A percentile compares a stretch with the other conserved stretches of the same genome.
Conservation (phyloP, 306 rosid genomes). For the Parietaria judaica region DNA sequence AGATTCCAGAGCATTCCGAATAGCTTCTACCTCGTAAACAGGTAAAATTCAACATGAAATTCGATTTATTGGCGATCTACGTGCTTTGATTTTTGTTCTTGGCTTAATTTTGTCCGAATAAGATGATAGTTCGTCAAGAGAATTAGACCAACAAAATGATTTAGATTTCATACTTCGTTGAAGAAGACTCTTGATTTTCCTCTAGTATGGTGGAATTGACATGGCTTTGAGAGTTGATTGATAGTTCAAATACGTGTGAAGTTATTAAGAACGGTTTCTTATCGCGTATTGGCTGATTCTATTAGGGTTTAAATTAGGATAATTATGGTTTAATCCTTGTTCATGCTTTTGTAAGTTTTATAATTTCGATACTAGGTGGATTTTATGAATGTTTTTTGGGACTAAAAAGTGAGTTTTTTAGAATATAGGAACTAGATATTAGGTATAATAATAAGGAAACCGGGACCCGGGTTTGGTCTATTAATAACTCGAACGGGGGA, state of each 20-base stretch:
- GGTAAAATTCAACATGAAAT: background rate
- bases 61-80: background rate
- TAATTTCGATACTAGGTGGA: background rate
- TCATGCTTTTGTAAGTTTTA: constrained; percentile 3
- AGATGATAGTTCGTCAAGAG: background rate
- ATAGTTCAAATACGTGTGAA: too few species aligned
- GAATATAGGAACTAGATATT: constrained; percentile 30
- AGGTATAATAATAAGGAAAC: constrained; percentile 52
- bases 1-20: background rate
- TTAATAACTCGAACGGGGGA: constrained; percentile 97
- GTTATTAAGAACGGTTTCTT: too few species aligned
- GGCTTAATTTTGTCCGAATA: background rate
- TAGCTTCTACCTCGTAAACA: background rate
- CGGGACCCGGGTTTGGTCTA: constrained; percentile 90
- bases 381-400: constrained; percentile 1
- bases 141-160: too few species aligned
- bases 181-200: too few species aligned
- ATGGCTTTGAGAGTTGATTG: too few species aligned
- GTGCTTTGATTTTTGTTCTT: background rate
- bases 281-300: too few species aligned
- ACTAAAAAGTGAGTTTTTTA: constrained; percentile 5
- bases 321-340: background rate
- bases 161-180: too few species aligned
- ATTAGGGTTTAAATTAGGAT: too few species aligned
- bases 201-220: too few species aligned